Base-by-base conservation (phyloP, 2,329 filamentous ascomycete genomes). In the Verticillium nonalfalfae region DNA sequence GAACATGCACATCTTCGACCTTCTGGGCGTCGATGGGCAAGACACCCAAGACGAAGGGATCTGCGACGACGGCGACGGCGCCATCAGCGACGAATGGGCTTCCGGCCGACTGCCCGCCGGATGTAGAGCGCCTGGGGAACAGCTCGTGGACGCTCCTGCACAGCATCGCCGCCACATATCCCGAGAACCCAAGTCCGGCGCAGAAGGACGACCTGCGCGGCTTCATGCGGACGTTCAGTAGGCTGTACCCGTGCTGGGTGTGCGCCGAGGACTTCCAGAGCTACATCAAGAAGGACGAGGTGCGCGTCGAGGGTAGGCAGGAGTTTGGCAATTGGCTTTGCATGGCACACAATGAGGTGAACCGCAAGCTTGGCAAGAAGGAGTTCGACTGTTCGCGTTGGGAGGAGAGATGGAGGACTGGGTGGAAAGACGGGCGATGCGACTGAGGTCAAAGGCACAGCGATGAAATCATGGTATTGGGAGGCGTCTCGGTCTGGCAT, bases 331-430 rank as follows among this genome's bases (percentile, higher is more conserved):
- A 79, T 63, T 96, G 91, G 91, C 83, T 95, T 74, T 96, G 91
- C 71, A 87, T 90, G 70, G 91, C 91, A 63, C 91, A 96, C 74
- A 96, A 96, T 75, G 90, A 90, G 34, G 91, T 96, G 56, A 96
- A 96, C 74, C 80, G 81, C 63, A 98, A 97, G 79, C 75, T 99
- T 68, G 95, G 95, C 58, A 99, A 99, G 83, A 82, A 85, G 63
- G 83, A 84, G 68, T 99, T 99, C 77, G 93, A 99, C 80, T 99
- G 95, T 77, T 81, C 79, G 60, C 85, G 81, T 69, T 98, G 95
- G 94, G 88, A 97, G 74, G 91, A 98, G 81, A 85, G 95, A 73
- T 99, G 95, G 95, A 83, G 90, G 76, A 95, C 90, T 1, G 95
- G 95, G 0, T 97, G 90, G 89, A 86, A 85, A 72, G 88, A 88